A percentile compares a stretch with the other conserved stretches of the same genome.
Evolutionary conservation across 2,329 filamentous ascomycete genomes (phyloP).

Genomic region (Tolypocladium endophyticum): DNA sequence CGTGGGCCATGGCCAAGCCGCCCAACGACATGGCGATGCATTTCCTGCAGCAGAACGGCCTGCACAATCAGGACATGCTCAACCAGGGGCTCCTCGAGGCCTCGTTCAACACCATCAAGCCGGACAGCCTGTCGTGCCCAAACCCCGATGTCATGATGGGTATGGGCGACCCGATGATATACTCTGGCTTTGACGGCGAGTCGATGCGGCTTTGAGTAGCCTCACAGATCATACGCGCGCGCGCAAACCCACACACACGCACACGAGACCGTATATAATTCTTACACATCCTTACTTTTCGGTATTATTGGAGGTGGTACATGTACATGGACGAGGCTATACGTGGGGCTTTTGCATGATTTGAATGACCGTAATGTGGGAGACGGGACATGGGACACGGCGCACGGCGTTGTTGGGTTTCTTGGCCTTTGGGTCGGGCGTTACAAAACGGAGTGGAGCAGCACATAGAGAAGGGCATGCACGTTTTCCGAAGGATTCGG

Average conservation of each 20-base stretch:
- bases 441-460: neutral
- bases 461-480: neutral
- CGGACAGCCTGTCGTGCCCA: constrained; percentile 39
- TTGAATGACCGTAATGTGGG: neutral
- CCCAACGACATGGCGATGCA: constrained; percentile 23
- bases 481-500: neutral
- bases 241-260: neutral
- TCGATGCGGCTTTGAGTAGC: constrained; percentile 27
- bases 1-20: constrained; percentile 19
- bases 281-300: neutral
- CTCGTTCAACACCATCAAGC: constrained; percentile 44
- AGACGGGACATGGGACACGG: neutral
- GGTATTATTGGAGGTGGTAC: neutral
- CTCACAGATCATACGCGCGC: too few relatives aligned
- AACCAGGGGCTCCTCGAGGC: constrained; percentile 40
- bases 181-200: constrained; percentile 38
- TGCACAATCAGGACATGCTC: constrained; percentile 34
- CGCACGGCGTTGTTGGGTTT: neutral
- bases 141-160: constrained; percentile 47
- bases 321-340: neutral
- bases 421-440: neutral
- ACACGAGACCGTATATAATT: neutral
- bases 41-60: constrained; percentile 29
- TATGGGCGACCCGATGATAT: constrained; percentile 49
- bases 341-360: neutral